Evolutionary conservation across 1,284 basidiomycete species (phyloP).

Genomic region (Malassezia japonica): DNA sequence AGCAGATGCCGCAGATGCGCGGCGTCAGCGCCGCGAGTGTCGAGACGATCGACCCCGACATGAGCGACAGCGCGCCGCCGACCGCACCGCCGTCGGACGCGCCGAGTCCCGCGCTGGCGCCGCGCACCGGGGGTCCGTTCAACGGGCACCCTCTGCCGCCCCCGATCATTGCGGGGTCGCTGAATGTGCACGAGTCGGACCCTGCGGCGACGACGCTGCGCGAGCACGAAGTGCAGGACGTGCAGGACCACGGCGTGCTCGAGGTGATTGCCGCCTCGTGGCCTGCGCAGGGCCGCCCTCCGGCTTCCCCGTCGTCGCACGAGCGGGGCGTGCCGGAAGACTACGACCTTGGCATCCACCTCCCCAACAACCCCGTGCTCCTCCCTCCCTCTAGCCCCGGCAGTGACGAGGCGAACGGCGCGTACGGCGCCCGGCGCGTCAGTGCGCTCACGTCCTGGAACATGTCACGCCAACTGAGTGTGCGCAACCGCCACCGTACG

Average conservation of each 20-base stretch:
- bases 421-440: not conserved
- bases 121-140: slow-evolving; percentile 31
- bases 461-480: not conserved
- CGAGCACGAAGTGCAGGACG: slow-evolving; percentile 12
- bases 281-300: slow-evolving; percentile 1
- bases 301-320: not conserved
- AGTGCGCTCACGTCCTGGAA: not conserved
- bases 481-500: not conserved
- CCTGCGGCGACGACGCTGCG: slow-evolving; percentile 9
- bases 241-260: slow-evolving; percentile 17
- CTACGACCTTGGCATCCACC: slow-evolving; percentile 13
- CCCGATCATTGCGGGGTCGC: slow-evolving; percentile 31
- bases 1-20: slow-evolving; percentile 25
- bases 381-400: not conserved
- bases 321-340: not conserved
- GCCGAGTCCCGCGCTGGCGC: slow-evolving; percentile 19
- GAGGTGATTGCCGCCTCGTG: slow-evolving; percentile 13
- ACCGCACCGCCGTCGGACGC: slow-evolving; percentile 21
- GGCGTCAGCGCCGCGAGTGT: slow-evolving; percentile 31
- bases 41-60: slow-evolving; percentile 31
- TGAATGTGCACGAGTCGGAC: slow-evolving; percentile 10
- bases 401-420: not conserved
- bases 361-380: not conserved
- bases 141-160: slow-evolving; percentile 28
- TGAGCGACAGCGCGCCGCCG: slow-evolving; percentile 26